Base-by-base conservation (phyloP, 2,329 filamentous ascomycete genomes). In the Aspergillus viridinutans region DNA sequence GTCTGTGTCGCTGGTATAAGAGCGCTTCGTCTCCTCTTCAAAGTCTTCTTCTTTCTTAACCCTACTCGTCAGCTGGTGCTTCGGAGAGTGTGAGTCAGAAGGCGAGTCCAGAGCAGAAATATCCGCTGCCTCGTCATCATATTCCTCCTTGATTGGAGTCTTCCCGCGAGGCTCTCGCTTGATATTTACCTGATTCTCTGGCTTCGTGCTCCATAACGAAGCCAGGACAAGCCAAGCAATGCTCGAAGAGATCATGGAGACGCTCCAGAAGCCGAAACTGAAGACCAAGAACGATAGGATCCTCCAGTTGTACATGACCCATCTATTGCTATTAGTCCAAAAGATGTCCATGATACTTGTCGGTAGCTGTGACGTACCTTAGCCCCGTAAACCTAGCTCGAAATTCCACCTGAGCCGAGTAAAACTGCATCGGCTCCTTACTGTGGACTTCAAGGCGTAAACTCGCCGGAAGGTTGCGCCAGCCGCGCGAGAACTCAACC, bases 241-340 rank as follows among this genome's bases (percentile, higher is more conserved):
- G 1, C 80, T 78, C 70, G 89, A 83, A 45, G 87, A 88, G 0
- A 85, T 61, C 66, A 95, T 80, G 68, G 93, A 91, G 12, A 85
- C 84, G 1, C 78, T 70, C 91, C 92, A 97, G 73, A 97, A 97
- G 0, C 84, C 64, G 0, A 78, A 73, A 0, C 87, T 90, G 66
- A 92, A 89, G 0, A 87, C 67, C 0, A 89, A 53, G 57, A 91
- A 92, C 4, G 86, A 86, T 1, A 85, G 72, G 38, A 94, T 67
- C 12, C 89, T 85, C 76, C 93, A 88, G 59, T 90, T 86, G 67
- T 94, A 94, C 90, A 99, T 96, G 55, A 92, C 67, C 85, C 89
- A 94, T 50, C 89, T 80, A 57, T 52, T 20, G 54, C 35, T 29
- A 52, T 72, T 56, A 71, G 68, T 51, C 32, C 21, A 14, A 23